These are phyloP conservation scores for Chytriomyces sp. DNA, from an alignment of 192 early-diverging fungal genomes.

Conservation along the genomic window DNA sequence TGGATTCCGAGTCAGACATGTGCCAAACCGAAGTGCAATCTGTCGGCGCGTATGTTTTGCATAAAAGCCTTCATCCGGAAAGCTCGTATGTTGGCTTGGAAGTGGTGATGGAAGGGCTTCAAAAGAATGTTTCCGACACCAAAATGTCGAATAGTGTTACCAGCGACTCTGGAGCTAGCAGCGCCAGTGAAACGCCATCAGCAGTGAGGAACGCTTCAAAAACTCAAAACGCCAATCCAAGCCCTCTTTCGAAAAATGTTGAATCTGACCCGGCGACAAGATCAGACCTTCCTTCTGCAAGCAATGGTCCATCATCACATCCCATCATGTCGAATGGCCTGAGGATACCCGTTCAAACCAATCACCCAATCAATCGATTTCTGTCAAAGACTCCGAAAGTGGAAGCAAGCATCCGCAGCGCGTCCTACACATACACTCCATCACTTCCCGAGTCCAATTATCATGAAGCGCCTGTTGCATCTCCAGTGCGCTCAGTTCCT, in stretches of 20 bases:
- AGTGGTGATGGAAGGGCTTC: constrained; percentile 12
- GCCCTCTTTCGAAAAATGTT: background rate
- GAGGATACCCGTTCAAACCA: constrained; percentile 23
- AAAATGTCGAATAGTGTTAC: too few relatives aligned
- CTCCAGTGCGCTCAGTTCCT: background rate
- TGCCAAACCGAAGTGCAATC: constrained; percentile 35
- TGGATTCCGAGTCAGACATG: constrained; percentile 35
- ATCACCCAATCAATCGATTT: constrained; percentile 18
- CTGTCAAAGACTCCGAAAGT: background rate
- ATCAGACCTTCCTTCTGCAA: background rate
- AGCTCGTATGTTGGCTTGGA: constrained; percentile 22
- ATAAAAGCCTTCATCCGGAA: constrained; percentile 41
- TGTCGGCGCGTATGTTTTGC: constrained; percentile 47
- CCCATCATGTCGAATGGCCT: constrained; percentile 2
- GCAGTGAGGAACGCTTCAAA: background rate
- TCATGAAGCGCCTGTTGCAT: background rate
- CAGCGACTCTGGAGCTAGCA: too few relatives aligned
- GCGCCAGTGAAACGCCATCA: background rate
- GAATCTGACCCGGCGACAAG: background rate
- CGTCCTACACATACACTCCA: background rate
- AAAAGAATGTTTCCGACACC: too few relatives aligned
- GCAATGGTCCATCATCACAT: background rate
- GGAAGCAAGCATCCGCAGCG: background rate
- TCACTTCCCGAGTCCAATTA: background rate
- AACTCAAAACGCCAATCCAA: background rate